These are phyloP conservation scores for Acrocalymma vagum DNA, from an alignment of 2,329 filamentous ascomycete species.

Conservation along the genomic window DNA sequence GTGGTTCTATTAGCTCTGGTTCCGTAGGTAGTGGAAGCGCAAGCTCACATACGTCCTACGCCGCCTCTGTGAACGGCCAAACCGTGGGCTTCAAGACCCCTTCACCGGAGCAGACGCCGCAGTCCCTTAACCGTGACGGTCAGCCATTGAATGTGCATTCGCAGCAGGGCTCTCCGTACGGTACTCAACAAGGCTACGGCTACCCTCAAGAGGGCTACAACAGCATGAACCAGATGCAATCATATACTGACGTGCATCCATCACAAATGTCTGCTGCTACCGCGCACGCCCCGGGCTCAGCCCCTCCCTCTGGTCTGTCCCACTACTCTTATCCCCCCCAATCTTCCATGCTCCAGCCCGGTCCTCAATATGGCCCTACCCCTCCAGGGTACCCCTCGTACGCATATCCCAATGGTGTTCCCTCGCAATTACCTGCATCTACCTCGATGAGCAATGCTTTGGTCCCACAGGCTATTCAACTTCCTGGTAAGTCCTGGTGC, in stretches of 20 bases:
- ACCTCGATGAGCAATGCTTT: conserved; percentile 72
- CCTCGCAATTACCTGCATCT: conserved; percentile 75
- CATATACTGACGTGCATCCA: conserved; percentile 85
- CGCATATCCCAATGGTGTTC: conserved; percentile 77
- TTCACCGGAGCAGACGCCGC: conserved; percentile 71
- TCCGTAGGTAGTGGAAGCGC: conserved; percentile 59
- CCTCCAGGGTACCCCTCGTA: conserved; percentile 72
- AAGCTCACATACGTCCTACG: conserved; percentile 65
- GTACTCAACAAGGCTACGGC: conserved; percentile 48
- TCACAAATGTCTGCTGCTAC: conserved; percentile 81
- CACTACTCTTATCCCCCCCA: conserved; percentile 78
- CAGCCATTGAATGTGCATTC: conserved; percentile 48
- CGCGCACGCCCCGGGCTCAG: conserved; percentile 77
- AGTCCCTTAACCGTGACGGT: conserved; percentile 46
- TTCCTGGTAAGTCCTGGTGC: conserved; percentile 55
- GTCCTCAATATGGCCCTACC: conserved; percentile 71
- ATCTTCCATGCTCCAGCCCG: conserved; percentile 77
- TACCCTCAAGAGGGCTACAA: conserved; percentile 50
- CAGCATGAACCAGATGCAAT: conserved; percentile 82
- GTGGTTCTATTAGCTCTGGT: conserved; percentile 74
- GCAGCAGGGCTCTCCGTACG: conserved; percentile 50
- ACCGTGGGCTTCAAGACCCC: conserved; percentile 75
- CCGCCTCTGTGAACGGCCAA: conserved; percentile 62
- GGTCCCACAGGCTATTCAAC: conserved; percentile 75
- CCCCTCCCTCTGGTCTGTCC: conserved; percentile 74